Conservation (phyloP, 2,329 filamentous ascomycete species). For the Plenodomus tracheiphilus region DNA sequence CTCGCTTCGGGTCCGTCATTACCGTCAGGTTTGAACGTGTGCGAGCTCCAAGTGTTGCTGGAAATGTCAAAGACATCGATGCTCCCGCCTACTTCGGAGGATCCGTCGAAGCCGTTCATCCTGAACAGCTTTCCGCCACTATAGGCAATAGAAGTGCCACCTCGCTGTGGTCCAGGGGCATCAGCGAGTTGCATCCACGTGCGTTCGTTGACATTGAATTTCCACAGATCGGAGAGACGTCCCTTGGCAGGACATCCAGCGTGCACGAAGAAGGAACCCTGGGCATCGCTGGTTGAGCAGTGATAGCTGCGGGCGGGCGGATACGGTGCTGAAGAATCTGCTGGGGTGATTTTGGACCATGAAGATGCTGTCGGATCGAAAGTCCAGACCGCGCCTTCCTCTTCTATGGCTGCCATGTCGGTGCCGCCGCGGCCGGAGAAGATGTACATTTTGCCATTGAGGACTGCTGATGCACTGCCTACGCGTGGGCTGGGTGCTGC, state of each 20-base stretch:
- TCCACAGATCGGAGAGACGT: conserved; percentile 73
- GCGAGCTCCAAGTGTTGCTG: conserved; percentile 47
- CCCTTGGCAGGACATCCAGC: conserved; percentile 71
- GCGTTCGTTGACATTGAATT: conserved; percentile 67
- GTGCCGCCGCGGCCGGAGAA: conserved; percentile 77
- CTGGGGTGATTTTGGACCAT: conserved; percentile 69
- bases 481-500: conserved; percentile 67
- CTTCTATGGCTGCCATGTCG: conserved; percentile 72
- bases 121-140: conserved; percentile 69
- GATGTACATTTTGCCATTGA: conserved; percentile 73
- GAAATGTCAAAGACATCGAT: conserved; percentile 63
- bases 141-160: conserved; percentile 69
- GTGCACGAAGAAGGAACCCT: conserved; percentile 73
- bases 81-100: conserved; percentile 68
- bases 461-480: conserved; percentile 70
- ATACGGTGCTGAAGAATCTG: conserved; percentile 49
- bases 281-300: conserved; percentile 65
- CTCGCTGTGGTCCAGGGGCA: conserved; percentile 68
- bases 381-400: conserved; percentile 74
- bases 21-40: conserved; percentile 48
- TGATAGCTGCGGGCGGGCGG: conserved; percentile 75
- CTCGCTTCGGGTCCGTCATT: conserved; percentile 51
- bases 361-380: conserved; percentile 66
- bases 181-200: conserved; percentile 70
- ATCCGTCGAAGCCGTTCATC: conserved; percentile 79